Base-by-base conservation (phyloP, 805 yeast genomes). In the Candida silvicultrix region DNA sequence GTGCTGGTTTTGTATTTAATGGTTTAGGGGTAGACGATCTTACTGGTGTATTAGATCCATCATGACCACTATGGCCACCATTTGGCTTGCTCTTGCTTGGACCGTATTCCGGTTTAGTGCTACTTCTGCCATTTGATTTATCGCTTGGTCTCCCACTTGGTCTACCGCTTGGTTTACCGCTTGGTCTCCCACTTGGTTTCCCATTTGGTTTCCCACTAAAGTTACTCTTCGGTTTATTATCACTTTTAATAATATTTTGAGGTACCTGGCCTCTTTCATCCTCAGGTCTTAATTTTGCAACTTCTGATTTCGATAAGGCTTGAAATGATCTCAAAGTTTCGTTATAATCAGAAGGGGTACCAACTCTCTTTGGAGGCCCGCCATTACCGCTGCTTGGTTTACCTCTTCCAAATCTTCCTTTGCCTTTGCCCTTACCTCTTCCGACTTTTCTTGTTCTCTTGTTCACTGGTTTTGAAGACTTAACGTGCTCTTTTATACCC, bases 401-500 rank as follows among this genome's bases (percentile, higher is more conserved):
- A 12, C 49, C 48, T 23, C 39, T 47, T 16, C 49, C 48, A 11
- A 35, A 35, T 47, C 38, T 40, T 7, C 47, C 43, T 5, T 10
- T 28, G 14, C 60, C 55, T 37, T 53, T 44, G 9, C 25, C 25
- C 42, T 46, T 54, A n/a, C 65, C 59, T 49, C 69, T 68, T 7
- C 74, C 70, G 28, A 58, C 52, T 42, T 69, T 66, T 45, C 73
- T 65, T 46, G 54, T 62, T 48, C 65, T 58, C 19, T 42, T 50
- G 25, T 38, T 45, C 49, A 31, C 43, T 44, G 8, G 48, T 35
- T 39, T 45, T 8, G 50, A 6, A 10, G 51, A 18, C 42, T 55
- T 53, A 23, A 44, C 47, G 35, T 45, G 50, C 41, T 68, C 82
- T 50, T 71, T 74, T 36, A 78, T 67, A 0, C 80, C 81, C 28